phyloP scores from a whole-genome alignment of 2,329 filamentous ascomycete genomes.

The Exserohilum rostratum region DNA sequence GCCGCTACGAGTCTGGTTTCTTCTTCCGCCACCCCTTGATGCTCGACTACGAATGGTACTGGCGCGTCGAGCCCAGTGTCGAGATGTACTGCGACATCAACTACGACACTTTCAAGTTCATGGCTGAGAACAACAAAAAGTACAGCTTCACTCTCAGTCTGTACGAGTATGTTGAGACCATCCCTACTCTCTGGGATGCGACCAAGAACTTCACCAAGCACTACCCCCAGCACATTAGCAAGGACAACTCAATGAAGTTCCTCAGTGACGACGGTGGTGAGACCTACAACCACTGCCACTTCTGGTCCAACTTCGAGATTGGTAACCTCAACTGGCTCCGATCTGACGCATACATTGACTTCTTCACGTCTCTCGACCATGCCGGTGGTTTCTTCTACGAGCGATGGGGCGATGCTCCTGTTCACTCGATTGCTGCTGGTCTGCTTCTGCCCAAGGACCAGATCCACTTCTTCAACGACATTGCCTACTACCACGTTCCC shows the following conservation, averaged over 20 bases:
- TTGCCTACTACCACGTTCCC: conserved; percentile 96
- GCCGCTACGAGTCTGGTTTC: conserved; percentile 97
- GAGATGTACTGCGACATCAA: conserved; percentile 95
- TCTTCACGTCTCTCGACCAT: conserved; percentile 83
- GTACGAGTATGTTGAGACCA: conserved; percentile 96
- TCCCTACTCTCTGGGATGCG: conserved; percentile 94
- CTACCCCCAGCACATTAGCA: conserved; percentile 83
- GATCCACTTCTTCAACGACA: conserved; percentile 98
- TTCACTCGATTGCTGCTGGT: conserved; percentile 94
- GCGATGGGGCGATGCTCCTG: conserved; percentile 95
- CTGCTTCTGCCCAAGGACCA: conserved; percentile 90
- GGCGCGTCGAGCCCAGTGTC: conserved; percentile 96
- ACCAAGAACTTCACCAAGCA: conserved; percentile 92
- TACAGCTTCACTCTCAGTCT: conserved; percentile 96
- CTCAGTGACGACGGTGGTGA: conserved; percentile 90
- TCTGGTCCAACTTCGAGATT: conserved; percentile 99
- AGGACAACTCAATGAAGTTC: conserved; percentile 87
- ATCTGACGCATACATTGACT: conserved; percentile 86
- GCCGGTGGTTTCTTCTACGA: conserved; percentile 99
- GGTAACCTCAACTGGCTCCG: conserved; percentile 93
- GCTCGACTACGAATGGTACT: conserved; percentile 98
- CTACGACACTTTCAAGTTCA: conserved; percentile 95
- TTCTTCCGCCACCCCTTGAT: conserved; percentile 96
- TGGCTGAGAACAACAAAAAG: conserved; percentile 96
- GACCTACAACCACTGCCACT: conserved; percentile 96